Percentiles rank a stretch among this genome's conserved stretches.
Evolutionary conservation across 805 yeast species (phyloP).

Genomic region (Wickerhamomyces bisporus): DNA sequence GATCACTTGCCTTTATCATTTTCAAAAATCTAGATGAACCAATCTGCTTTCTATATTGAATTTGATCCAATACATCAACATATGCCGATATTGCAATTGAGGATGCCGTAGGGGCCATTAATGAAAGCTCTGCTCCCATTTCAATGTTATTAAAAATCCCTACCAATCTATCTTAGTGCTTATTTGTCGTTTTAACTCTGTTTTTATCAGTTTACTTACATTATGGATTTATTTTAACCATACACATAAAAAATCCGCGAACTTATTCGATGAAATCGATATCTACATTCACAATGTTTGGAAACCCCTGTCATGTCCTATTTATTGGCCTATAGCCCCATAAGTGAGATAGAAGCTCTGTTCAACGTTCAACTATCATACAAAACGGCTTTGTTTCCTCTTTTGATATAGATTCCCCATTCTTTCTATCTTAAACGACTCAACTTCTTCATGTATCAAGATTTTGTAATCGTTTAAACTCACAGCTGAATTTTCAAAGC

Average conservation of each 20-base stretch:
- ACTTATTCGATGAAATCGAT: too few species aligned
- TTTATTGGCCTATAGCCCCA: too few species aligned
- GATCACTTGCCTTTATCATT: constrained; percentile 75
- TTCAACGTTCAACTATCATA: too few species aligned
- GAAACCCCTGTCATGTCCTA: too few species aligned
- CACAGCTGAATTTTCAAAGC: constrained; percentile 47
- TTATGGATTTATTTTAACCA: too few species aligned
- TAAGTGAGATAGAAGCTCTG: too few species aligned
- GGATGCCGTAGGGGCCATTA: constrained; percentile 85
- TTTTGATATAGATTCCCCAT: constrained; percentile 7
- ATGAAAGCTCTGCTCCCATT: constrained; percentile 87
- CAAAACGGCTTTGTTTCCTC: neutral
- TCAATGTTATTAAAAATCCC: neutral
- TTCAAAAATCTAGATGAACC: constrained; percentile 83
- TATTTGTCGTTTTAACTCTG: too few species aligned
- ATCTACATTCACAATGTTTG: too few species aligned
- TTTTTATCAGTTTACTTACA: too few species aligned
- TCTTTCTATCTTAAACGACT: constrained; percentile 37
- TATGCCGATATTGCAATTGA: constrained; percentile 90
- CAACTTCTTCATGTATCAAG: constrained; percentile 48
- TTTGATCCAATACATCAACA: constrained; percentile 68
- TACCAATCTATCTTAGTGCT: too few species aligned
- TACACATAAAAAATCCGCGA: too few species aligned
- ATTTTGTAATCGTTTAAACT: constrained; percentile 42
- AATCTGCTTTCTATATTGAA: constrained; percentile 70